These are phyloP conservation scores for Entomophthora muscae DNA, from an alignment of 371 early-diverging fungal genomes.

Conservation along the genomic window DNA sequence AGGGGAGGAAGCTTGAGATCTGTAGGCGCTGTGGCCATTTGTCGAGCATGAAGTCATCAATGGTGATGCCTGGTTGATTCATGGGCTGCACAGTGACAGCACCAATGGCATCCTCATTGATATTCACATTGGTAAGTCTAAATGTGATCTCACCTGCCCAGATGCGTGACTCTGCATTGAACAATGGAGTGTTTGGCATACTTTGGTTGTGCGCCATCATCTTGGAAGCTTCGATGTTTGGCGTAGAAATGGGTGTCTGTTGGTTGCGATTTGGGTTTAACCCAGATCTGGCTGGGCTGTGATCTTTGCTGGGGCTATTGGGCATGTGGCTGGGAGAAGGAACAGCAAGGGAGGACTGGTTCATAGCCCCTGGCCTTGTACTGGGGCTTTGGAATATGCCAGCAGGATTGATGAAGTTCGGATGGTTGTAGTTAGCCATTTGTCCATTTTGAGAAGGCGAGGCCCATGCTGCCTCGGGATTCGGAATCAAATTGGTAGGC, in stretches of 20 bases:
- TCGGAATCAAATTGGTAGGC: not conserved
- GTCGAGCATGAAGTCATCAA: not conserved
- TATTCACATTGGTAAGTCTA: not conserved
- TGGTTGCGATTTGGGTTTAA: not conserved
- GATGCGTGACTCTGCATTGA: not conserved
- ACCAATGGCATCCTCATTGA: not conserved
- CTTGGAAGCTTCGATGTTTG: not conserved
- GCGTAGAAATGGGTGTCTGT: not conserved
- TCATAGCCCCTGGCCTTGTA: not conserved
- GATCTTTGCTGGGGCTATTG: not conserved
- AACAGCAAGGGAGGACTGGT: not conserved
- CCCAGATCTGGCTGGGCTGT: not conserved
- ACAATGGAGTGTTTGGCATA: not conserved
- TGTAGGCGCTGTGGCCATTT: not conserved
- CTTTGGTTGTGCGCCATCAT: too few relatives aligned
- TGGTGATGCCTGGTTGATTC: not conserved
- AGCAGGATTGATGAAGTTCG: not conserved
- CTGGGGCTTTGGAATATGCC: not conserved
- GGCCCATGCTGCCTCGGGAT: not conserved
- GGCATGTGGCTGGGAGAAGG: not conserved
- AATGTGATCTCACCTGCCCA: not conserved
- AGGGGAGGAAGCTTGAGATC: not conserved
- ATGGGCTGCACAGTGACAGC: not conserved
- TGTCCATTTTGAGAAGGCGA: not conserved
- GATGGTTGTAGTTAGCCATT: not conserved